Percentiles rank a stretch among this genome's conserved stretches.
Evolutionary conservation across 2,329 filamentous ascomycete genomes (phyloP).

Genomic region (Curvularia lunata): DNA sequence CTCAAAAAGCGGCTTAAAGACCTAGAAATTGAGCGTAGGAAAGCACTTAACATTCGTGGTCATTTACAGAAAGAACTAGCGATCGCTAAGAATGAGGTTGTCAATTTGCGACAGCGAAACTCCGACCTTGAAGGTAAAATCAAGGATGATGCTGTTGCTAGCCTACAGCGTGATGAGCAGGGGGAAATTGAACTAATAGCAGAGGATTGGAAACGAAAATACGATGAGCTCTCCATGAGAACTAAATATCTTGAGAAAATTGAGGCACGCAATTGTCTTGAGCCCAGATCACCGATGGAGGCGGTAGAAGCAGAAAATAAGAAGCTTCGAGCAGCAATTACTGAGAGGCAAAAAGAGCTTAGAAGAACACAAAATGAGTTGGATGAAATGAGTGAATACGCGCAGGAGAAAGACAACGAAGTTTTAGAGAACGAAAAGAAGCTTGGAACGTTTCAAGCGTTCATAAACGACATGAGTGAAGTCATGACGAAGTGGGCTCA

Average conservation of each 20-base stretch:
- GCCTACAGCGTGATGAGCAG: not conserved
- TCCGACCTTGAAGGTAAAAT: not conserved
- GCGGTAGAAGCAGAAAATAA: not conserved
- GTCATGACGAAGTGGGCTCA: not conserved
- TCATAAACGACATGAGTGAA: not conserved
- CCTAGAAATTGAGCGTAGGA: not conserved
- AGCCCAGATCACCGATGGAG: not conserved
- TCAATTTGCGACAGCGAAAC: not conserved
- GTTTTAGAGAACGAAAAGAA: not conserved
- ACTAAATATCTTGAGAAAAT: not conserved
- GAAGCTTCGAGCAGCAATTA: not conserved
- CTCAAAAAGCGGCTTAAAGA: not conserved
- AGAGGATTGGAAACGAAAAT: not conserved
- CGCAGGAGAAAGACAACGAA: not conserved
- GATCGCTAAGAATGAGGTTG: not conserved
- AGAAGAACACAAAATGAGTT: not conserved
- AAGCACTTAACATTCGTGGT: not conserved
- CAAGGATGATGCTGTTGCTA: not conserved
- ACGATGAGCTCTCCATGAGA: not conserved
- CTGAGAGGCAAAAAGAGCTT: not conserved
- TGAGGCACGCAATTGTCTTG: not conserved
- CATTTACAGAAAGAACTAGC: not conserved
- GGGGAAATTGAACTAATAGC: too few species aligned
- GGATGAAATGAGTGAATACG: not conserved
- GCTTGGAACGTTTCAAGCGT: not conserved